Conservation (phyloP, 352 stramenopile species). For the Nothophytophthora sp. region DNA sequence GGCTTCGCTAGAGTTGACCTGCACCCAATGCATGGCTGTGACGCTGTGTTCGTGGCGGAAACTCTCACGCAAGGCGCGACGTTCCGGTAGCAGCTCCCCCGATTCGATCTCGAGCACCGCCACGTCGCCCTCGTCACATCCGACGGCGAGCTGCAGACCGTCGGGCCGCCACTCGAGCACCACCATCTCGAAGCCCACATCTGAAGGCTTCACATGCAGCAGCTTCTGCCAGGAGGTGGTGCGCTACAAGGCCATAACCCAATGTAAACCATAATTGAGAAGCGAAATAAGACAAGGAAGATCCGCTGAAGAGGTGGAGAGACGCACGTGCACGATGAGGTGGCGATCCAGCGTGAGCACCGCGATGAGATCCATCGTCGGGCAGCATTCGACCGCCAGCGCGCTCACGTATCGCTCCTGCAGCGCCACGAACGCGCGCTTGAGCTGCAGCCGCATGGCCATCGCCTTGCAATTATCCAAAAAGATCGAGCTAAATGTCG, state of each 20-base stretch:
- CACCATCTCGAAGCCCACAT: conserved; percentile 56
- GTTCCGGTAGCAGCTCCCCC: conserved; percentile 28
- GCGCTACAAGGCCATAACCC: conserved; percentile 41
- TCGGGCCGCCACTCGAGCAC: conserved; percentile 67
- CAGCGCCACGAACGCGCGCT: conserved; percentile 59
- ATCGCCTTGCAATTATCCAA: too few species aligned
- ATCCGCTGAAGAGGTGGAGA: not conserved
- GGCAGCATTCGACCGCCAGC: conserved; percentile 51
- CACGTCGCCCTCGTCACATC: conserved; percentile 68
- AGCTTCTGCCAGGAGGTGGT: conserved; percentile 79
- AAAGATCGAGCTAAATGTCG: too few species aligned
- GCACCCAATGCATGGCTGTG: conserved; percentile 58
- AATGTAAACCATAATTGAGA: not conserved
- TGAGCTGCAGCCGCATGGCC: too few species aligned
- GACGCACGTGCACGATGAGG: conserved; percentile 72
- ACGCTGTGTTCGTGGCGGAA: conserved; percentile 44
- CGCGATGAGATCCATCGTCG: conserved; percentile 80
- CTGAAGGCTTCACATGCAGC: conserved; percentile 65
- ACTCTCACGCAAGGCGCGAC: conserved; percentile 37
- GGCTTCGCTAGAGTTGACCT: conserved; percentile 1
- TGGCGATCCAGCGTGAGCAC: conserved; percentile 69
- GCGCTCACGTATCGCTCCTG: conserved; percentile 73
- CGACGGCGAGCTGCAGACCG: conserved; percentile 63
- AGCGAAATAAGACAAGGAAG: not conserved
- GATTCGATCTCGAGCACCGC: conserved; percentile 71